phyloP scores from a whole-genome alignment of 1,284 basidiomycete genomes.

The Ustilago hordei region DNA sequence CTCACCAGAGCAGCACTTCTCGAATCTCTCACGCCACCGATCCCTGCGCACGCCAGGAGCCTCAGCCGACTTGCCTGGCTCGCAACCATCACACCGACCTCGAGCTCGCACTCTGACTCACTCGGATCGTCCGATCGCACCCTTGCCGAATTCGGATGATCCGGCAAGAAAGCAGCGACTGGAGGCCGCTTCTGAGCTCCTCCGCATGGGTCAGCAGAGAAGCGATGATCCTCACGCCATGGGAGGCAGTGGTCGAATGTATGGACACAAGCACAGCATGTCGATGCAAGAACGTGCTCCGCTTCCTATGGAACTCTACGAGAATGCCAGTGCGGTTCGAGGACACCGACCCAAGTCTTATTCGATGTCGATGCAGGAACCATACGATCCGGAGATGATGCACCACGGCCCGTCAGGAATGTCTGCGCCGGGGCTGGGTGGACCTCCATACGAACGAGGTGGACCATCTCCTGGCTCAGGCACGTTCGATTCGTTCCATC shows the following conservation, averaged over 20 bases:
- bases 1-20: slow-evolving; percentile 32
- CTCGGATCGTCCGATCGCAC: slow-evolving; percentile 52
- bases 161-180: slow-evolving; percentile 40
- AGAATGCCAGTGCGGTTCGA: slow-evolving; percentile 29
- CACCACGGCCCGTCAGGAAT: slow-evolving; percentile 46
- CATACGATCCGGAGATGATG: slow-evolving; percentile 29
- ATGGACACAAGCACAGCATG: slow-evolving; percentile 43
- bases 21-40: slow-evolving; percentile 40
- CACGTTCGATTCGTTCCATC: slow-evolving; percentile 49
- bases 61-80: slow-evolving; percentile 32
- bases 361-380: slow-evolving; percentile 46
- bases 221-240: slow-evolving; percentile 9
- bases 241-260: slow-evolving; percentile 18
- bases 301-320: slow-evolving; percentile 38
- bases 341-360: slow-evolving; percentile 45
- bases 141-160: slow-evolving; percentile 49
- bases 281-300: slow-evolving; percentile 51
- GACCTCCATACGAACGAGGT: slow-evolving; percentile 36
- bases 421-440: slow-evolving; percentile 36
- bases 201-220: slow-evolving; percentile 45
- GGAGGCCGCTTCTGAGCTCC: slow-evolving; percentile 48
- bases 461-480: slow-evolving; percentile 33
- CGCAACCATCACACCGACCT: slow-evolving; percentile 30
- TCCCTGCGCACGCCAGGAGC: slow-evolving; percentile 38
- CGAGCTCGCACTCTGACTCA: slow-evolving; percentile 53